Percentiles rank a stretch among this genome's conserved stretches.
Evolutionary conservation across 495 filamentous ascomycete species (phyloP).

Genomic region (Daldinia loculata): DNA sequence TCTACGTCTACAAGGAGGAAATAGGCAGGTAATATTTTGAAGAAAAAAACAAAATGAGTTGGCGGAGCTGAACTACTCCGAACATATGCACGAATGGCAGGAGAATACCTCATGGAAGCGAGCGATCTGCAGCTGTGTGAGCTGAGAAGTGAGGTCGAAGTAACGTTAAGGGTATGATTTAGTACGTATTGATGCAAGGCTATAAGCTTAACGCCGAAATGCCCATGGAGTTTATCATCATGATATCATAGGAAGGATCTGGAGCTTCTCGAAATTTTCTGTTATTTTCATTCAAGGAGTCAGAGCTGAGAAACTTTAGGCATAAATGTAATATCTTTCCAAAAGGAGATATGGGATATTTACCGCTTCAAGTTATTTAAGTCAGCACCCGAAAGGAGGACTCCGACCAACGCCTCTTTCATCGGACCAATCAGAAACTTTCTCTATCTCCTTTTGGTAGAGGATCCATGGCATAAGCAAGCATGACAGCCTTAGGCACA

Average conservation of each 20-base stretch:
- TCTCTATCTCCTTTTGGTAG: background rate
- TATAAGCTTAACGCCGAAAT: background rate
- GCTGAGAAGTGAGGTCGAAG: background rate
- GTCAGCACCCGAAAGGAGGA: background rate
- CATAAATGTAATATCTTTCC: background rate
- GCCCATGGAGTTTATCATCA: background rate
- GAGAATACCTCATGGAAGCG: background rate
- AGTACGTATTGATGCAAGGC: background rate
- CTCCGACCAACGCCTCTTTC: background rate
- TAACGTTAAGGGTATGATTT: background rate
- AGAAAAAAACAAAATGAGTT: background rate
- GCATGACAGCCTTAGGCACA: background rate
- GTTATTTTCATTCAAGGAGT: background rate
- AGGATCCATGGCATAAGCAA: background rate
- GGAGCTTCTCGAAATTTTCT: background rate
- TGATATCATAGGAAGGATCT: slow-evolving; percentile 2
- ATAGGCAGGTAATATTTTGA: background rate
- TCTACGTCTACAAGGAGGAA: background rate
- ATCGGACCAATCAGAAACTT: background rate
- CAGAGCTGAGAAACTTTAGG: background rate
- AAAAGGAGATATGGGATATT: background rate
- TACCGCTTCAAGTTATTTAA: background rate
- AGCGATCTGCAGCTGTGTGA: background rate
- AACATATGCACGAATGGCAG: background rate
- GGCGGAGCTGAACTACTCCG: background rate